Base-by-base conservation (phyloP, 495 filamentous ascomycete genomes). In the Penicillium atrosanguineum region DNA sequence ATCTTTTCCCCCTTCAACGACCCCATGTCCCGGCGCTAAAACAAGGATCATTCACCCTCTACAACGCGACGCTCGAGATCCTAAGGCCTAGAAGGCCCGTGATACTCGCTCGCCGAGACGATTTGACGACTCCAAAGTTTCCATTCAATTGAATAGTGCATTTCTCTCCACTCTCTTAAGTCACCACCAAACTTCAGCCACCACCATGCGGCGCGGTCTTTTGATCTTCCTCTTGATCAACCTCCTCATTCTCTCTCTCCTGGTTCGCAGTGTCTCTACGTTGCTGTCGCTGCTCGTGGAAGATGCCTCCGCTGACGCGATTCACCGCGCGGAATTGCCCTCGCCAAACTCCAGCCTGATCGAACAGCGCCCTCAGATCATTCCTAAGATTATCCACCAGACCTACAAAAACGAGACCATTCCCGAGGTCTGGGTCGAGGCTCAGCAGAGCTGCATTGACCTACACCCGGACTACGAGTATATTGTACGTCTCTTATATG, bases 351-450 rank as follows among this genome's bases (percentile, higher is more conserved):
- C 83, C 0, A 79, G 78, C 23, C 50, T 83, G 67, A 78, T 85
- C 45, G 79, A 82, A 57, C 69, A 73, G 44, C 77, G 80, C 34
- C 80, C 82, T 9, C 82, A 85, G 57, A 70, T 89, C 46, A 91
- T 95, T 46, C 90, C 90, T 34, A 93, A 91, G 75, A 93, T 95
- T 54, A 89, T 95, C 50, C 90, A 95, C 67, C 90, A 95, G 65
- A 91, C 91, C 26, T 95, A 89, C 67, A 82, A 83, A 55, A 90
- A 91, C 64, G 80, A 87, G 46, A 81, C 79, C 9, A 87, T 95
- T 45, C 91, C 90, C 0, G 78, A 74, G 52, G 81, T 85, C 50
- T 95, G 90, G 91, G 69, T 73, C 48, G 80, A 79, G 28, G 83
- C 88, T 36, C 88, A 91, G 55, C 74, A 85, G 70, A 86, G 79